Evolutionary conservation across 805 yeast genomes (phyloP).

Genomic region (Danielia oregonensis): DNA sequence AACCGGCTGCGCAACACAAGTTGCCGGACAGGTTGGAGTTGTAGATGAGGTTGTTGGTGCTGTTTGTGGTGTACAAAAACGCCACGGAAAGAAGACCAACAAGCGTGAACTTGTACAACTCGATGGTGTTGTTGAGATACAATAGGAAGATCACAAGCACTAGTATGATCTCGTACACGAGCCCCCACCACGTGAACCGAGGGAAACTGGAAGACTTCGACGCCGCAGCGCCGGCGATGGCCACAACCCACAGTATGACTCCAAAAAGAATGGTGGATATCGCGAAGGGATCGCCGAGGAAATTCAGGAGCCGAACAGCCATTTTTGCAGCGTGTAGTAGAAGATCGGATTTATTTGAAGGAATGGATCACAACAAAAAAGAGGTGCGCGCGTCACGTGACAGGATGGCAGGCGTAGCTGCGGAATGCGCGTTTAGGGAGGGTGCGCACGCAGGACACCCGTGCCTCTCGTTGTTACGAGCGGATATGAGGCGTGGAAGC

Average conservation of each 20-base stretch:
- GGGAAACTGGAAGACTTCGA: constrained; percentile 49
- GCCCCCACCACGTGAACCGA: constrained; percentile 94
- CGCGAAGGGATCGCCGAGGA: constrained; percentile 84
- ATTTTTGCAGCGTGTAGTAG: constrained; percentile 15
- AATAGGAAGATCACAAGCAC: constrained; percentile 48
- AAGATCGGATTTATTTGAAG: neutral
- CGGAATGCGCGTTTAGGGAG: too few relatives aligned
- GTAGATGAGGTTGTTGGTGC: constrained; percentile 78
- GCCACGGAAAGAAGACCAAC: constrained; percentile 65
- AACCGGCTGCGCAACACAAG: constrained; percentile 92
- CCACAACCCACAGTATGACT: constrained; percentile 77
- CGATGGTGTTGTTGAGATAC: constrained; percentile 60
- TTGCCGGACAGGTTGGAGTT: constrained; percentile 51
- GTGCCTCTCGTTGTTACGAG: too few relatives aligned
- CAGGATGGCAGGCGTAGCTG: neutral
- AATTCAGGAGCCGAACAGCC: constrained; percentile 44
- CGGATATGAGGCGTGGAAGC: too few relatives aligned
- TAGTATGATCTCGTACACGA: constrained; percentile 70
- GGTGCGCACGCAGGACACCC: too few relatives aligned
- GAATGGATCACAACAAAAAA: neutral
- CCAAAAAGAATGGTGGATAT: constrained; percentile 75
- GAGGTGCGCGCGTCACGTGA: neutral
- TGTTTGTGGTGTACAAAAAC: constrained; percentile 78
- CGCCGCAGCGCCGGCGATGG: constrained; percentile 78
- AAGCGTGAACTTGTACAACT: constrained; percentile 60